Evolutionary conservation across 176 grass and related monocot genomes (phyloP).

Genomic region (Saccharum officinarum): DNA sequence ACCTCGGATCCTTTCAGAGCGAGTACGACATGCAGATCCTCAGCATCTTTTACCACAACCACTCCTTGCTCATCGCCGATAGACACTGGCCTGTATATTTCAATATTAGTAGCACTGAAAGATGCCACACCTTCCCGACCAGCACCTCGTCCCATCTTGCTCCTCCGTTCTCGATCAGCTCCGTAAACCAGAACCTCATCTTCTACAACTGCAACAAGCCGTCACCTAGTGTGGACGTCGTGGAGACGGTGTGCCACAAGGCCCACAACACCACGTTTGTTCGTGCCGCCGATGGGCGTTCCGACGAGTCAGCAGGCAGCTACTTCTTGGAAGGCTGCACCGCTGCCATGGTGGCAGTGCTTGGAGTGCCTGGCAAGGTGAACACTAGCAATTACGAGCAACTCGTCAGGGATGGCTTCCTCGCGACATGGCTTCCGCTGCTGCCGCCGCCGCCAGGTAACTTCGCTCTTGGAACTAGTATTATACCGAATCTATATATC

Average conservation of each 20-base stretch:
- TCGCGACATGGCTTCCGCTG: not conserved
- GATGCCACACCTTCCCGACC: not conserved
- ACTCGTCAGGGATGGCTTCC: conserved; percentile 1
- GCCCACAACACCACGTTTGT: not conserved
- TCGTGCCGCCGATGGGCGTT: not conserved
- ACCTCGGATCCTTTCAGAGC: not conserved
- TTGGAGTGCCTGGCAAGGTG: not conserved
- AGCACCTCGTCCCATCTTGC: not conserved
- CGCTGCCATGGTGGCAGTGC: not conserved
- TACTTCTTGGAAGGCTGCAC: not conserved
- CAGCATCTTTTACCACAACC: conserved; percentile 15
- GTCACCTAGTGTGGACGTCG: not conserved
- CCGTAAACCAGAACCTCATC: not conserved
- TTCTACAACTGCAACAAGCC: not conserved
- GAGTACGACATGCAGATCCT: rapidly evolving
- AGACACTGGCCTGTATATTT: rapidly evolving
- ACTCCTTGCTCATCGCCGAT: conserved; percentile 1
- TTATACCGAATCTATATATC: too few species aligned
- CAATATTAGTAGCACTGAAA: rapidly evolving
- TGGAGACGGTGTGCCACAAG: not conserved
- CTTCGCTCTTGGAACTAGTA: too few species aligned
- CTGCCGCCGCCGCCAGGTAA: too few species aligned
- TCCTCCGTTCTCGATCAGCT: not conserved
- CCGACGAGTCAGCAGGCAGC: not conserved
- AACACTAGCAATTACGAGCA: not conserved